Percentiles rank a stretch among this genome's conserved stretches.
These are phyloP conservation scores for Sanguinoderma infundibulare DNA, from an alignment of 1,284 basidiomycete genomes.

Conservation along the genomic window DNA sequence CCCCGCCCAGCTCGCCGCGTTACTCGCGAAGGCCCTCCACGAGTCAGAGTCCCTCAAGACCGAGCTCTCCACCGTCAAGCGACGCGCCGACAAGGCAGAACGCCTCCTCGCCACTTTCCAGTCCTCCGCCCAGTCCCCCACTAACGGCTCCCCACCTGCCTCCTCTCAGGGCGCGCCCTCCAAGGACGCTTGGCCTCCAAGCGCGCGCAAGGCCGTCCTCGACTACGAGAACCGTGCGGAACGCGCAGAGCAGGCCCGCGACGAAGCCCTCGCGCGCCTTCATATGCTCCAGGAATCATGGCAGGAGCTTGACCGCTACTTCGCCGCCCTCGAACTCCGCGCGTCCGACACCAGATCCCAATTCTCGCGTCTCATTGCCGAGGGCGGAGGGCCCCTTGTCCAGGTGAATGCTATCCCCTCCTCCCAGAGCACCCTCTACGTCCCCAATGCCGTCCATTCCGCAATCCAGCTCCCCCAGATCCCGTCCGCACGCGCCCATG, in stretches of 20 bases:
- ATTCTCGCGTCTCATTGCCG: constrained; percentile 51
- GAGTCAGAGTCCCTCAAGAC: constrained; percentile 54
- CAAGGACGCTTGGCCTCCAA: constrained; percentile 30
- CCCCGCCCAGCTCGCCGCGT: constrained; percentile 56
- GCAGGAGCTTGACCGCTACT: constrained; percentile 55
- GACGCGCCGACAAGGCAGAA: constrained; percentile 59
- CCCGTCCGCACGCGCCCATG: constrained; percentile 26
- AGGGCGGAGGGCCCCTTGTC: constrained; percentile 48
- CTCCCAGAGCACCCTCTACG: constrained; percentile 15
- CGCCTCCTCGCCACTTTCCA: constrained; percentile 43
- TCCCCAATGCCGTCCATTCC: constrained; percentile 23
- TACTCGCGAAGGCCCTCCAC: constrained; percentile 55
- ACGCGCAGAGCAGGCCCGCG: constrained; percentile 55
- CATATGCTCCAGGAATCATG: constrained; percentile 55
- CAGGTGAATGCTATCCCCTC: constrained; percentile 26
- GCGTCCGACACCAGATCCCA: constrained; percentile 53
- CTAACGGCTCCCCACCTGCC: constrained; percentile 27
- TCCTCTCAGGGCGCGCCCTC: constrained; percentile 25
- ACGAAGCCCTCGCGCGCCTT: constrained; percentile 58
- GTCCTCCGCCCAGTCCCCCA: constrained; percentile 21
- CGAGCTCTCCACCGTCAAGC: constrained; percentile 46
- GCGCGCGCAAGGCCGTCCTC: constrained; percentile 40
- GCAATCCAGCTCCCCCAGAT: constrained; percentile 9
- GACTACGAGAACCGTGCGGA: constrained; percentile 55
- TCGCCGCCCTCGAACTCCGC: constrained; percentile 49